Evolutionary conservation across 768 basidiomycete species (phyloP).

Genomic region (Tubosaeta sp.): DNA sequence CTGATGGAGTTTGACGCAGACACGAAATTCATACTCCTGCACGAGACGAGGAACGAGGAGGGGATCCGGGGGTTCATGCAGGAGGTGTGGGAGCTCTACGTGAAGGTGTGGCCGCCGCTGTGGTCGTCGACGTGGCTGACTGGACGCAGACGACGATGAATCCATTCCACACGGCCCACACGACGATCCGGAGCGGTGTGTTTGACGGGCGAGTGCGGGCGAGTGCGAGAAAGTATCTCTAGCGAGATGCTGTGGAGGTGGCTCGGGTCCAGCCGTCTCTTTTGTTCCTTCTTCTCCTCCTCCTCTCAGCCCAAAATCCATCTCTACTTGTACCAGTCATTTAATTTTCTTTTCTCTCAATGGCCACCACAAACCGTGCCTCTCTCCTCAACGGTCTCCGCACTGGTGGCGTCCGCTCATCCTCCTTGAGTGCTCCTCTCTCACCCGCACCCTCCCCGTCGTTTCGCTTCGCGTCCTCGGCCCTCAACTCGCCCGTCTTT

Average conservation of each 20-base stretch:
- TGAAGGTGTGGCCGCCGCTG: slow-evolving; percentile 62
- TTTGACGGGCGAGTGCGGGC: slow-evolving; percentile 85
- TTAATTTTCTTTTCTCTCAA: slow-evolving; percentile 22
- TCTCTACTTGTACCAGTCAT: slow-evolving; percentile 20
- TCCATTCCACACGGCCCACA: slow-evolving; percentile 95
- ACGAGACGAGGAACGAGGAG: slow-evolving; percentile 96
- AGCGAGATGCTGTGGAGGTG: slow-evolving; percentile 14
- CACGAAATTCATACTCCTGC: slow-evolving; percentile 91
- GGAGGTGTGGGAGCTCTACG: slow-evolving; percentile 96
- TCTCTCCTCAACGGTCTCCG: slow-evolving; percentile 86
- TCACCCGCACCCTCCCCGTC: slow-evolving; percentile 59
- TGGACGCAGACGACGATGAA: slow-evolving; percentile 72
- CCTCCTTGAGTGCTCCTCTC: slow-evolving; percentile 56
- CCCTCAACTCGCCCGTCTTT: slow-evolving; percentile 42
- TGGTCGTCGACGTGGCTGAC: neutral
- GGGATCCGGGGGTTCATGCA: slow-evolving; percentile 90
- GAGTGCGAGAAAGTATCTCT: slow-evolving; percentile 83
- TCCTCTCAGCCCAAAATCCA: slow-evolving; percentile 9
- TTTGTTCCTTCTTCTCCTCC: slow-evolving; percentile 18
- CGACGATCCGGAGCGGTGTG: slow-evolving; percentile 66
- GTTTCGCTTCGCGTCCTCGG: slow-evolving; percentile 49
- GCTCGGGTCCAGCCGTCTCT: slow-evolving; percentile 12
- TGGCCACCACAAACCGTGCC: slow-evolving; percentile 59
- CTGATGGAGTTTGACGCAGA: slow-evolving; percentile 44
- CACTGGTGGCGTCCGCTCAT: slow-evolving; percentile 85